Evolutionary conservation across 2,329 filamentous ascomycete genomes (phyloP).

Genomic region (Westerdykella ornata): DNA sequence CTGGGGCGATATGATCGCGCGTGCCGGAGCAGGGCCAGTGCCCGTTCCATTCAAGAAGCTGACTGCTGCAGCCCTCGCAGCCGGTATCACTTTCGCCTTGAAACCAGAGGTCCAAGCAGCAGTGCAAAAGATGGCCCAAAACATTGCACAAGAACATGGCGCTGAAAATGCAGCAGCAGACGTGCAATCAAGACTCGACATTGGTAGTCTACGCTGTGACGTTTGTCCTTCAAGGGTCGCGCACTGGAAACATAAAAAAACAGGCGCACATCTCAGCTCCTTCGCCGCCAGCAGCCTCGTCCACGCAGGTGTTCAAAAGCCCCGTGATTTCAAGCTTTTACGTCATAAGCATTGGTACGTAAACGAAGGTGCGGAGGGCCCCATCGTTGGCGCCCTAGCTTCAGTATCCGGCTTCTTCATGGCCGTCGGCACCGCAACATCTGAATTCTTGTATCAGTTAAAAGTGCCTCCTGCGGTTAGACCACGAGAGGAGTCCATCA

Average conservation of each 20-base stretch:
- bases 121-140: conserved; percentile 37
- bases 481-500: not conserved
- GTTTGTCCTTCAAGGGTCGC: conserved; percentile 16
- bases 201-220: conserved; percentile 6
- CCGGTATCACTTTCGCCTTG: conserved; percentile 43
- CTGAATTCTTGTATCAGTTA: conserved; percentile 10
- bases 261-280: conserved; percentile 15
- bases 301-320: conserved; percentile 9
- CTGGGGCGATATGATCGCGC: conserved; percentile 49
- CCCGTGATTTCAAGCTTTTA: conserved; percentile 10
- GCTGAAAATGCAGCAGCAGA: conserved; percentile 35
- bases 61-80: conserved; percentile 40
- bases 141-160: conserved; percentile 41
- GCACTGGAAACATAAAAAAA: conserved; percentile 14
- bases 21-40: conserved; percentile 44
- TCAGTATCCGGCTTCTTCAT: conserved; percentile 10
- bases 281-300: conserved; percentile 10
- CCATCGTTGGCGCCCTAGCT: conserved; percentile 9
- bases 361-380: conserved; percentile 16
- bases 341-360: conserved; percentile 18
- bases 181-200: too few species aligned
- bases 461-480: conserved; percentile 1
- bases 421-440: conserved; percentile 8
- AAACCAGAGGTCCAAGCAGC: conserved; percentile 32
- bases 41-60: conserved; percentile 45